Percentiles rank a stretch among this genome's conserved stretches.
Conservation (phyloP, 2,329 filamentous ascomycete species). For the Sphaerostilbella broomeana region DNA sequence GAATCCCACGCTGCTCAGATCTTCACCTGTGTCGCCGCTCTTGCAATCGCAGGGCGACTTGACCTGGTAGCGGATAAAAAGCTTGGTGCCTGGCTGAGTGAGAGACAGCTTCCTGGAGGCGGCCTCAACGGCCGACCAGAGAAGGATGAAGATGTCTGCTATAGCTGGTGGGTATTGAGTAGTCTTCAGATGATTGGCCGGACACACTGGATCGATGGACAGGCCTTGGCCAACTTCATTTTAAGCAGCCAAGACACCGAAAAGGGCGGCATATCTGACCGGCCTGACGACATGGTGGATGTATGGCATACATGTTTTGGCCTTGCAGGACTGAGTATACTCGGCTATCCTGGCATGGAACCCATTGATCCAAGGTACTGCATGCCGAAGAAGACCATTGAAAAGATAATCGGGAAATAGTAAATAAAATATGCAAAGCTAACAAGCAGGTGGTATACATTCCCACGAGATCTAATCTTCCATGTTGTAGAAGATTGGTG, state of each 20-base stretch:
- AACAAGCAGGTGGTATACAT: no score
- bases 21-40: constrained; percentile 83
- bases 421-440: no score
- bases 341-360: constrained; percentile 68
- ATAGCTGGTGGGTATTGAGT: constrained; percentile 97
- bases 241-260: constrained; percentile 81
- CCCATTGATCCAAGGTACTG: constrained; percentile 86
- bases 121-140: constrained; percentile 92
- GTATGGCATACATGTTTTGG: constrained; percentile 95
- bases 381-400: constrained; percentile 62
- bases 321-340: constrained; percentile 76
- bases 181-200: constrained; percentile 84
- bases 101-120: constrained; percentile 79
- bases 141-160: constrained; percentile 94
- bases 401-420: constrained; percentile 46
- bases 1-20: constrained; percentile 95
- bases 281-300: constrained; percentile 91
- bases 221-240: constrained; percentile 75
- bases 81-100: constrained; percentile 83
- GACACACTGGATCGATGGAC: constrained; percentile 86
- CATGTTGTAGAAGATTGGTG: no score
- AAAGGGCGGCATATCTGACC: constrained; percentile 77
- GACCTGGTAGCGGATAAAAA: constrained; percentile 78
- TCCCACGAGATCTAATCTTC: no score
- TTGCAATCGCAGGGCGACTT: constrained; percentile 74